These are phyloP conservation scores for Carex sylvatica DNA, from an alignment of 202 grass and related monocot genomes.

Conservation along the genomic window DNA sequence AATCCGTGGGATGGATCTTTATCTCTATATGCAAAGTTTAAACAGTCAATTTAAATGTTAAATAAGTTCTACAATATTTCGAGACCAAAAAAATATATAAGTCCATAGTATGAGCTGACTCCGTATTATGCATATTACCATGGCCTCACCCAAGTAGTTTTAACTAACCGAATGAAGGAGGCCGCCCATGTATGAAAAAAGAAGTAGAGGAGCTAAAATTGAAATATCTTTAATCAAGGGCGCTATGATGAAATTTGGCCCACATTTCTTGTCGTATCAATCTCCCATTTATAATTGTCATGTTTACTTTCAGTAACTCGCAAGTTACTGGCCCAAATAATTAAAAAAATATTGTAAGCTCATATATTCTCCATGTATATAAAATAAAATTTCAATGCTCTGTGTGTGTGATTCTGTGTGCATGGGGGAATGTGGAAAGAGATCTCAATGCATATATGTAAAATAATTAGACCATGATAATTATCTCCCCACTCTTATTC, in stretches of 20 bases:
- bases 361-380: constrained; percentile 16
- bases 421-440: constrained; percentile 7
- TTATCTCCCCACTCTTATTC: too few species aligned
- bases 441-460: constrained; percentile 25
- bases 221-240: neutral
- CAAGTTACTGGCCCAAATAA: neutral
- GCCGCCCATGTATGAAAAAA: neutral
- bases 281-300: neutral
- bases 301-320: constrained; percentile 23
- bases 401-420: constrained; percentile 14
- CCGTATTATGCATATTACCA: too few species aligned
- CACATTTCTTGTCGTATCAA: neutral
- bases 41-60: too few species aligned
- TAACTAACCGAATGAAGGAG: neutral
- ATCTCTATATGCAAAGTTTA: too few species aligned
- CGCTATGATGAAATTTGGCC: neutral
- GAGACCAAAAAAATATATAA: too few species aligned
- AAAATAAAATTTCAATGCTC: neutral
- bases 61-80: too few species aligned
- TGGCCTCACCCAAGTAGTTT: neutral
- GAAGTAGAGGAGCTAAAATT: neutral
- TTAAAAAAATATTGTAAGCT: neutral
- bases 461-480: too few species aligned
- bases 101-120: too few species aligned
- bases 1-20: too few species aligned